Evolutionary conservation across 2,329 filamentous ascomycete species (phyloP).

Genomic region (Myriosclerotinia scirpicola): DNA sequence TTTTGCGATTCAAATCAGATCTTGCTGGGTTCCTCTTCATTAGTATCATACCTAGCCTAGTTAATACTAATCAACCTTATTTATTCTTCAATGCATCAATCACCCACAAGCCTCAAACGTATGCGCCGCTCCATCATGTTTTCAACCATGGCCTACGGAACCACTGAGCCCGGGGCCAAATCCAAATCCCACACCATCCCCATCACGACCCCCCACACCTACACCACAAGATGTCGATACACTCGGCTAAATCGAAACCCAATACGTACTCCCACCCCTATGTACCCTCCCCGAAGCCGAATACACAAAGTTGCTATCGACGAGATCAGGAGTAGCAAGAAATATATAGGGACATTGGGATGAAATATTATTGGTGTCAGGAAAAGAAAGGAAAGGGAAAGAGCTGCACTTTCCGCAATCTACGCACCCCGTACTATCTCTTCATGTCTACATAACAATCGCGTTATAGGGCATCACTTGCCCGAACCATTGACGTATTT

Average conservation of each 20-base stretch:
- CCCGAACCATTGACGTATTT: no score
- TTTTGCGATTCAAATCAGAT: not conserved
- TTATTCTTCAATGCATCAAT: not conserved
- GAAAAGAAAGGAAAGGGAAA: no score
- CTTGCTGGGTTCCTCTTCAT: not conserved
- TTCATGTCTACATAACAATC: no score
- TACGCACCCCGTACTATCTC: no score
- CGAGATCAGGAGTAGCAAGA: no score
- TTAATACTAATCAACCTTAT: not conserved
- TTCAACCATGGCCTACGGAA: not conserved
- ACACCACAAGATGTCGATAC: slow-evolving; percentile 18
- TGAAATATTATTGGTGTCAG: no score
- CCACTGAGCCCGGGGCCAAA: not conserved
- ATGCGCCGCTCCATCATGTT: not conserved
- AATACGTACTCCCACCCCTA: slow-evolving; percentile 17
- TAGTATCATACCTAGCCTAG: not conserved
- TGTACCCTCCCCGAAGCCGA: slow-evolving; percentile 15
- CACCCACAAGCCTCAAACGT: no score
- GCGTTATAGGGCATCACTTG: no score
- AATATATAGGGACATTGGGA: no score
- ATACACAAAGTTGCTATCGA: no score
- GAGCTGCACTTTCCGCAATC: no score
- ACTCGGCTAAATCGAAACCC: slow-evolving; percentile 14
- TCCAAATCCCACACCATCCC: not conserved
- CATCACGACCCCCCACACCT: slow-evolving; percentile 5